Conservation (phyloP, 768 basidiomycete genomes). For the Lactarius hatsudake region DNA sequence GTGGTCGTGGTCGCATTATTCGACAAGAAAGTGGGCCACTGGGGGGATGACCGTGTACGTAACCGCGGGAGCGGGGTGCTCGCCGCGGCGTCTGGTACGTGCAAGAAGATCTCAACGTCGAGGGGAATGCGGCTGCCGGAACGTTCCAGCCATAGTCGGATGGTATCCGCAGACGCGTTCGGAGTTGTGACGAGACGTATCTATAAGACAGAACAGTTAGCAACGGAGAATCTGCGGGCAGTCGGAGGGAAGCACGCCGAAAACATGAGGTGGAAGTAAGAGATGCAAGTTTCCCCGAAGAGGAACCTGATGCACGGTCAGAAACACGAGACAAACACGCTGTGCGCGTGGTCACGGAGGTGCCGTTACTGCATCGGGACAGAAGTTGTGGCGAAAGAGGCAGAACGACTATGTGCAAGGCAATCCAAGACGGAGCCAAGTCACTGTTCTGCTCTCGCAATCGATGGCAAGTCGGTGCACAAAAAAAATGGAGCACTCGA, state of each 20-base stretch:
- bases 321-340: conserved; percentile 22
- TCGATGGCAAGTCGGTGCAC: conserved; percentile 20
- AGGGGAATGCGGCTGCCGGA: conserved; percentile 68
- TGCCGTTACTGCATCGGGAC: conserved; percentile 23
- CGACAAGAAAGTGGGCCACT: conserved; percentile 29
- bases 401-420: conserved; percentile 11
- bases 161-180: conserved; percentile 68
- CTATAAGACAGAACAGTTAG: conserved; percentile 37
- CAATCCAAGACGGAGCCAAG: conserved; percentile 1
- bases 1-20: conserved; percentile 27
- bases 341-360: conserved; percentile 5
- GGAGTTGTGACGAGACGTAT: conserved; percentile 73
- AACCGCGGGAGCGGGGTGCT: conserved; percentile 18
- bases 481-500: conserved; percentile 12
- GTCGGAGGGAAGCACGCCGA: conserved; percentile 21
- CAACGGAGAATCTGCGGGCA: conserved; percentile 24
- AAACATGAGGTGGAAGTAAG: conserved; percentile 25
- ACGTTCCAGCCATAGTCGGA: conserved; percentile 80
- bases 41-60: conserved; percentile 28
- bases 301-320: conserved; percentile 10
- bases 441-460: conserved; percentile 15
- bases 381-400: conserved; percentile 18
- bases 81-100: conserved; percentile 37
- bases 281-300: conserved; percentile 15
- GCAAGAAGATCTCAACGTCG: conserved; percentile 78